Evolutionary conservation across 2,329 filamentous ascomycete species (phyloP).

Genomic region (Pestalotiopsis sp.): DNA sequence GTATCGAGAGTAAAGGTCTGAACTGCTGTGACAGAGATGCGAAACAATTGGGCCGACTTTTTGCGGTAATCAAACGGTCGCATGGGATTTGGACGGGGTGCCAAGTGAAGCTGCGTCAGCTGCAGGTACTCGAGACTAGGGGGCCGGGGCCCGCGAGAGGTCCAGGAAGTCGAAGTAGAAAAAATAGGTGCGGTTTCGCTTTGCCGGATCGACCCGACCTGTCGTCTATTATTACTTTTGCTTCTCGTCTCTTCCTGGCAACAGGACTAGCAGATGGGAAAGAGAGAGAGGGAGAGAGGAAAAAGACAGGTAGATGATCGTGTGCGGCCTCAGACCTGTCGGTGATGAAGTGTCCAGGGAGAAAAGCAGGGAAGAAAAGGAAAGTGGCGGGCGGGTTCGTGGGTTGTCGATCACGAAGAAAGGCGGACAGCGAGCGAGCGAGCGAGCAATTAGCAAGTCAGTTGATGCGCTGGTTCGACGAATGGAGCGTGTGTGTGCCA

Average conservation of each 20-base stretch:
- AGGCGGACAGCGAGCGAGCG: neutral
- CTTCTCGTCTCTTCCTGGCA: neutral
- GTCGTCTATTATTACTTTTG: neutral
- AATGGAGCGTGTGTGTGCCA: neutral
- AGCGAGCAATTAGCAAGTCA: neutral
- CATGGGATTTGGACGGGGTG: slow-evolving; percentile 9
- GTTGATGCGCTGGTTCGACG: neutral
- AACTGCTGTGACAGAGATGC: neutral
- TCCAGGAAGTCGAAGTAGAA: neutral
- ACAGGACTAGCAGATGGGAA: neutral
- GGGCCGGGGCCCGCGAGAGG: neutral
- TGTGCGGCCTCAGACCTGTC: neutral
- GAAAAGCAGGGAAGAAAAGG: neutral
- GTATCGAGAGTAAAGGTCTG: neutral
- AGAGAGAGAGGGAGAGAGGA: neutral
- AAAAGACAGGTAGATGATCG: neutral
- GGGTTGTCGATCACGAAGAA: neutral
- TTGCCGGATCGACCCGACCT: neutral
- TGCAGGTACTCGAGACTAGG: neutral
- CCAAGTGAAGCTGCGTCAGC: slow-evolving; percentile 11
- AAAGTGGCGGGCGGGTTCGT: neutral
- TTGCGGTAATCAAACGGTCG: slow-evolving; percentile 12
- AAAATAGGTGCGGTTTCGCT: neutral
- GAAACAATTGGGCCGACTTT: slow-evolving; percentile 5
- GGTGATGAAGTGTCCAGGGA: neutral